Conservation (phyloP, 2,329 filamentous ascomycete species). For the Trichoderma gracile region DNA sequence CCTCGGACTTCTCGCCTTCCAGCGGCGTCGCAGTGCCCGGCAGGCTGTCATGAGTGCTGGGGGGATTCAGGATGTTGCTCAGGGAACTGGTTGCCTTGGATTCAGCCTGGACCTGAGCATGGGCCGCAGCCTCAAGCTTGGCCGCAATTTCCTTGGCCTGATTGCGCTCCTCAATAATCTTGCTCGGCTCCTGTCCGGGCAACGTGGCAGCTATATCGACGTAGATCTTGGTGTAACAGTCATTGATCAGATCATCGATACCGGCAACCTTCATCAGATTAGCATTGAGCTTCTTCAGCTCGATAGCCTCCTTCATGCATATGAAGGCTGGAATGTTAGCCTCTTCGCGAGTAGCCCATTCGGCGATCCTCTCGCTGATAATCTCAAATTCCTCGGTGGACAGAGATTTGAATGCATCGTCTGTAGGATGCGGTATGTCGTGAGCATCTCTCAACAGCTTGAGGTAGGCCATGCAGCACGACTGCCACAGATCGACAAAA, state of each 20-base stretch:
- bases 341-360: slow-evolving; percentile 52
- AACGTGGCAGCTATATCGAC: slow-evolving; percentile 63
- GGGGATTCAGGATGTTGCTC: slow-evolving; percentile 46
- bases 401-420: slow-evolving; percentile 58
- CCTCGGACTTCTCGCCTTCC: slow-evolving; percentile 46
- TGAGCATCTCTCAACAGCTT: slow-evolving; percentile 54
- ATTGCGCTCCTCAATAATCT: slow-evolving; percentile 49
- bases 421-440: slow-evolving; percentile 47
- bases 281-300: slow-evolving; percentile 73
- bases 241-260: slow-evolving; percentile 92
- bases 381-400: slow-evolving; percentile 60
- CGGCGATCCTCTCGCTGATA: slow-evolving; percentile 53
- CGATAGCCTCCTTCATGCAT: slow-evolving; percentile 59
- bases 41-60: slow-evolving; percentile 43
- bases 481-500: slow-evolving; percentile 61
- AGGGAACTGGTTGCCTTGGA: slow-evolving; percentile 41
- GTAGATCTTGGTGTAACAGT: slow-evolving; percentile 81
- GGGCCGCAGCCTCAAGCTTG: slow-evolving; percentile 36
- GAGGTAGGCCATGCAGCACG: slow-evolving; percentile 55
- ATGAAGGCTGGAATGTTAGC: slow-evolving; percentile 47
- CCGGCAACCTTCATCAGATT: slow-evolving; percentile 80
- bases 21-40: slow-evolving; percentile 40
- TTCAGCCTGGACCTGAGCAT: slow-evolving; percentile 35
- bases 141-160: slow-evolving; percentile 46
- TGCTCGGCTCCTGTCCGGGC: slow-evolving; percentile 50